phyloP scores from a whole-genome alignment of 129 eudicot genomes.

The Glebionis coronaria region DNA sequence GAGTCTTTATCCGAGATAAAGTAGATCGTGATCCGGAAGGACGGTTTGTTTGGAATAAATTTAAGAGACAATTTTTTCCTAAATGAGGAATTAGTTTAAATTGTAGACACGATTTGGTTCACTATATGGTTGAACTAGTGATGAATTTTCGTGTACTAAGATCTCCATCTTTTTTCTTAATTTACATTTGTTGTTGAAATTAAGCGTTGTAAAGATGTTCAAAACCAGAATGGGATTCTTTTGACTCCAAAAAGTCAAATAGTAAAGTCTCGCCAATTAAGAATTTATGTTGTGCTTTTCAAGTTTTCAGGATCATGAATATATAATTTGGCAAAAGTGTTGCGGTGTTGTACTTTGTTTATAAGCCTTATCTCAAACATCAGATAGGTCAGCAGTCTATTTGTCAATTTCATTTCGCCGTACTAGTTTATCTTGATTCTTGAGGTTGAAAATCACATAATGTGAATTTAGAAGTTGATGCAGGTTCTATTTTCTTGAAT shows the following conservation, averaged over 20 bases:
- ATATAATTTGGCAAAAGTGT: too few species aligned
- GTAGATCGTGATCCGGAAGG: slow-evolving; percentile 62
- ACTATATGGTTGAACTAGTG: slow-evolving; percentile 7
- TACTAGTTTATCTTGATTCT: too few species aligned
- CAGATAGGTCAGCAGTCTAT: too few species aligned
- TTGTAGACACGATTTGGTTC: slow-evolving; percentile 3
- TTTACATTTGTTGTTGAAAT: slow-evolving; percentile 3
- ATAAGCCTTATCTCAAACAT: too few species aligned
- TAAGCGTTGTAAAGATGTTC: slow-evolving; percentile 13
- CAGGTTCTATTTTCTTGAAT: too few species aligned
- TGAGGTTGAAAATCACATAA: too few species aligned
- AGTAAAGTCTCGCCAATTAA: slow-evolving; percentile 7
- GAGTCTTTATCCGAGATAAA: slow-evolving; percentile 37
- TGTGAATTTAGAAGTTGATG: too few species aligned
- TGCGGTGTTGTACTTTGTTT: too few species aligned
- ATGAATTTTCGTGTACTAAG: slow-evolving; percentile 6
- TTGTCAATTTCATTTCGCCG: too few species aligned
- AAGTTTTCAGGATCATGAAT: background rate
- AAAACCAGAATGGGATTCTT: slow-evolving; percentile 1
- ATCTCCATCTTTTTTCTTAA: background rate
- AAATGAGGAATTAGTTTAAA: slow-evolving; percentile 17
- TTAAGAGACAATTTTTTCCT: slow-evolving; percentile 43
- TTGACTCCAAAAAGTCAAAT: slow-evolving; percentile 23
- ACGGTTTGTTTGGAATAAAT: slow-evolving; percentile 52
- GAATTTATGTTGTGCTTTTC: slow-evolving; percentile 1